phyloP scores from a whole-genome alignment of 176 grass and related monocot species.

The Areca catechu region DNA sequence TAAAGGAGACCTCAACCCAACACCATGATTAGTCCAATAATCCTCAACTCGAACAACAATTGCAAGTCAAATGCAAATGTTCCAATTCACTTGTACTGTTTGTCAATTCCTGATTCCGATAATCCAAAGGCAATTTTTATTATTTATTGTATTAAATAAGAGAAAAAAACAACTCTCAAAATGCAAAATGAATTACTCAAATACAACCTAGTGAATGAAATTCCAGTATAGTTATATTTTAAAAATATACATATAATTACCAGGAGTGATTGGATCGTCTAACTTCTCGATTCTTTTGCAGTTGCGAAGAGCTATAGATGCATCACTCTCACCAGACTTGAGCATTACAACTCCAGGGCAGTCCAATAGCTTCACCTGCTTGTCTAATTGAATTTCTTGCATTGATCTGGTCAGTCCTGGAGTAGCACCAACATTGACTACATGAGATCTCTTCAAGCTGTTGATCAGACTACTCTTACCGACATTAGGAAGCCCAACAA shows the following conservation, averaged over 20 bases:
- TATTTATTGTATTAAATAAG: neutral
- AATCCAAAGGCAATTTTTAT: too few species aligned
- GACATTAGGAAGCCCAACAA: slow-evolving; percentile 96
- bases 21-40: too few species aligned
- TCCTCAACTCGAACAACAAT: too few species aligned
- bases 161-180: neutral
- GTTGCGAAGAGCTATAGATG: slow-evolving; percentile 76
- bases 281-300: slow-evolving; percentile 95
- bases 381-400: slow-evolving; percentile 94
- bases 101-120: too few species aligned
- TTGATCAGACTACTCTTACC: slow-evolving; percentile 98
- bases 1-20: too few species aligned
- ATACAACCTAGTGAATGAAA: neutral
- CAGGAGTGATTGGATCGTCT: slow-evolving; percentile 77
- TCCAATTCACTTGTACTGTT: too few species aligned
- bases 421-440: slow-evolving; percentile 85
- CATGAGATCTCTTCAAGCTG: slow-evolving; percentile 88
- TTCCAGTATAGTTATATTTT: neutral
- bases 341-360: slow-evolving; percentile 97
- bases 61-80: too few species aligned
- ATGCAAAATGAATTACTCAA: neutral
- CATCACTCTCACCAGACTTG: slow-evolving; percentile 48
- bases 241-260: slow-evolving; percentile 17
- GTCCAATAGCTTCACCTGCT: slow-evolving; percentile 91
- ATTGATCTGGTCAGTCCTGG: slow-evolving; percentile 88